Base-by-base conservation (phyloP, 352 stramenopile species). In the Phytophthora aleatoria region DNA sequence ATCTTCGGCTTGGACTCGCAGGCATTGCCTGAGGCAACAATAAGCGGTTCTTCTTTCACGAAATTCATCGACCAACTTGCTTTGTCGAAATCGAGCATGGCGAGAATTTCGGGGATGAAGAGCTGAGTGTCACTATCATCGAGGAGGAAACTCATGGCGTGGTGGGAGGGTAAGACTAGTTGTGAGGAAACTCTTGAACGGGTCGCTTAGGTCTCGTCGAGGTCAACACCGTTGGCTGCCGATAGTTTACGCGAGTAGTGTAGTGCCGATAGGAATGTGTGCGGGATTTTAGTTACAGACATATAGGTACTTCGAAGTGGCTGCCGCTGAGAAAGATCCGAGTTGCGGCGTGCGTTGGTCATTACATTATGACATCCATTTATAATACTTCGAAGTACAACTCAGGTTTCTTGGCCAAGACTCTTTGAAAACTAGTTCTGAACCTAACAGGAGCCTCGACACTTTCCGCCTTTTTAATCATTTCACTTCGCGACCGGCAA, bases 41-140 rank as follows among this genome's bases (percentile, higher is more conserved):
- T 27, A 4, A 33, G 4, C 13, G 48, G 20, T 12, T 39, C 35
- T 27, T 61, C 28, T n/a, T 48, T 27, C 20, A 38, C 8, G 30
- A 47, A 15, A 13, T 3, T 11, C 43, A 33, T 36, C 4, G 31
- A 6, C 45, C 50, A 59, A 20, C 36, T 51, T 5, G 42, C 38
- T 35, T 50, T 51, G 52, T 64, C 52, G 7, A 64, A 44, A 41
- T 72, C 64, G 16, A 72, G 51, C 24, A 62, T 33, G 12, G 47
- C 9, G 58, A 72, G 58, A 20, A 64, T 30, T 9, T 68, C 64
- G 4, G 64, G 35, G 35, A 57, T 20, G 39, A 57, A 30, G 33
- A 63, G 39, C 27, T 50, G 51, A 5, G 36, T 12, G 45, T 56
- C 47, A 7, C 13, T 58, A n/a, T 43, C 39, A 27, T 68, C 33